These are phyloP conservation scores for Pelargonium cotyledonis DNA, from an alignment of 441 rosid species.

Conservation along the genomic window DNA sequence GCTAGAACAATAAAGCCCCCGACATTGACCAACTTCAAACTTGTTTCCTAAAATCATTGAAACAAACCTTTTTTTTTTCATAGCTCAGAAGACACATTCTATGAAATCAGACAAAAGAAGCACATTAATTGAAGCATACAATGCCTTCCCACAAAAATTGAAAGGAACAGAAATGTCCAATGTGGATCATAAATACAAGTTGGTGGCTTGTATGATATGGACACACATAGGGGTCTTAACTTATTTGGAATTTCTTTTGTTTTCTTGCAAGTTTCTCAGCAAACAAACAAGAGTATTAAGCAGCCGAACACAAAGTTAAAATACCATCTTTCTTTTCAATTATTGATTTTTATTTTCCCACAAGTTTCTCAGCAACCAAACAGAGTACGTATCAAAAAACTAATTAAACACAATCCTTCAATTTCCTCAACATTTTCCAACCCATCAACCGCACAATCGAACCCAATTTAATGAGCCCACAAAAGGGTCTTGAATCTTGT, in stretches of 20 bases:
- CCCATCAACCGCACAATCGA: too few relatives aligned
- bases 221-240: background rate
- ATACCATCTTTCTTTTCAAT: too few relatives aligned
- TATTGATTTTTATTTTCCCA: too few relatives aligned
- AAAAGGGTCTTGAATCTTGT: background rate
- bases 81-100: background rate
- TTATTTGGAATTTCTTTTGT: background rate
- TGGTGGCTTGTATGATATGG: too few relatives aligned
- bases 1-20: too few relatives aligned
- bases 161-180: conserved; percentile 3
- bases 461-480: too few relatives aligned
- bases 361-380: background rate
- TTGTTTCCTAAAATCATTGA: background rate
- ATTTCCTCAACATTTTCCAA: too few relatives aligned
- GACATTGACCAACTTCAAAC: background rate
- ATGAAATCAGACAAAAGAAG: background rate
- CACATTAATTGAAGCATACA: background rate
- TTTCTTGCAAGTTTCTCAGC: background rate
- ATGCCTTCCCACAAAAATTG: background rate
- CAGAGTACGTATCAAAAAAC: background rate
- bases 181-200: too few relatives aligned
- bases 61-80: too few relatives aligned
- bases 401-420: too few relatives aligned
- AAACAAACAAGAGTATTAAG: too few relatives aligned
- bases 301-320: too few relatives aligned